These are phyloP conservation scores for Blechomonas ayalai DNA, from an alignment of 208 protist genomes.

Conservation along the genomic window DNA sequence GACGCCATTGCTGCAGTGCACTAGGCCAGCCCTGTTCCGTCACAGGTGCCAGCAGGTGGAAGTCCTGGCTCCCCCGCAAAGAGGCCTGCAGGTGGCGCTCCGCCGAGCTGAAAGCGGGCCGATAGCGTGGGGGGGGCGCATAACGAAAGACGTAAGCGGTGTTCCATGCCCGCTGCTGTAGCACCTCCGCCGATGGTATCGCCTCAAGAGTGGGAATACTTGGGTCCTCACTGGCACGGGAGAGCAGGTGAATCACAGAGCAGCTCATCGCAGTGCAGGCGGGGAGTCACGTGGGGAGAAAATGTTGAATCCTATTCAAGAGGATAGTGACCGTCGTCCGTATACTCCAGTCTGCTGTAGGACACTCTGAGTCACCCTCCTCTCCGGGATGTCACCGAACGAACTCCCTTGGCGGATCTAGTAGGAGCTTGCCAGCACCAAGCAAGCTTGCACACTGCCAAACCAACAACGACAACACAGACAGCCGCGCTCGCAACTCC, in stretches of 20 bases:
- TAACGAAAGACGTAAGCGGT: conserved; percentile 11
- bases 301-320: no score
- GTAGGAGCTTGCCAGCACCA: no score
- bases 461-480: no score
- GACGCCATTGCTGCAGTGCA: conserved; percentile 19
- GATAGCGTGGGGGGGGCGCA: neutral
- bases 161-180: conserved; percentile 4
- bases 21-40: conserved; percentile 21
- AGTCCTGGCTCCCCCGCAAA: neutral
- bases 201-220: conserved; percentile 4
- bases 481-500: no score
- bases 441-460: no score
- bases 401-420: no score
- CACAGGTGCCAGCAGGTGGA: neutral
- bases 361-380: no score
- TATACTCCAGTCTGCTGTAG: no score
- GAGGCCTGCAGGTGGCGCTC: neutral
- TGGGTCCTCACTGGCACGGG: conserved; percentile 7
- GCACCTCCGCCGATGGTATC: conserved; percentile 7
- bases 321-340: no score
- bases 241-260: conserved; percentile 10
- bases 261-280: neutral
- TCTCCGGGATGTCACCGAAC: no score
- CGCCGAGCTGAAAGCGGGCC: neutral
- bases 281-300: no score